Conservation (phyloP, 257 asterid species). For the Solanum raphanifolium region DNA sequence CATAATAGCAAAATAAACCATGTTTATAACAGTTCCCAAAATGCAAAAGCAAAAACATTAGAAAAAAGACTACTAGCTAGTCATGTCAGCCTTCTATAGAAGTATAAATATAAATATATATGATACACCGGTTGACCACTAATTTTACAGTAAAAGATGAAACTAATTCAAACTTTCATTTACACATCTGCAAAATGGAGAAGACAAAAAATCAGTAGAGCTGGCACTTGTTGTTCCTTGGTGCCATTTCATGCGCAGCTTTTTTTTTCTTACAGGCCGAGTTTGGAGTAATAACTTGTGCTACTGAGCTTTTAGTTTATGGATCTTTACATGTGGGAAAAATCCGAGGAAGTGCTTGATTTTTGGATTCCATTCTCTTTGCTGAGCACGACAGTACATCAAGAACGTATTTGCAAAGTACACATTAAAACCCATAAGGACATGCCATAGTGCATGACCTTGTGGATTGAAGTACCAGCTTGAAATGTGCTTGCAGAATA, state of each 20-base stretch:
- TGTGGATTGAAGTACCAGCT: constrained; percentile 65
- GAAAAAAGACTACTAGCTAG: not conserved
- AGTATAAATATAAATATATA: not conserved
- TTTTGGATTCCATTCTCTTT: constrained; percentile 76
- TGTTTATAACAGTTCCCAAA: not conserved
- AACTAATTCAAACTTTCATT: not conserved
- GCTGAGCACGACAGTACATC: constrained; percentile 94
- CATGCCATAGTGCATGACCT: constrained; percentile 93
- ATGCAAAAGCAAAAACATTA: not conserved
- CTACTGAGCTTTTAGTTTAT: constrained; percentile 72
- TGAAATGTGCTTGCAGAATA: constrained; percentile 45
- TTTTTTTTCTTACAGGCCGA: not conserved
- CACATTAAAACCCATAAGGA: constrained; percentile 79
- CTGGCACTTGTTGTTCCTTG: constrained; percentile 16
- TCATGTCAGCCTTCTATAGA: not conserved
- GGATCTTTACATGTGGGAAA: constrained; percentile 69
- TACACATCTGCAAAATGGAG: not conserved
- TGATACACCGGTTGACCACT: not conserved
- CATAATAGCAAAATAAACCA: not conserved
- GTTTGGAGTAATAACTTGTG: not conserved
- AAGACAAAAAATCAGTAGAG: not conserved
- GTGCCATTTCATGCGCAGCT: constrained; percentile 4
- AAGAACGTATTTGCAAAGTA: constrained; percentile 76
- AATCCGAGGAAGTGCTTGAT: constrained; percentile 46
- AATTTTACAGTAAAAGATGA: not conserved